Evolutionary conservation across 225 moss, liverwort and hornwort species (phyloP).

Genomic region (Asterella californica): DNA sequence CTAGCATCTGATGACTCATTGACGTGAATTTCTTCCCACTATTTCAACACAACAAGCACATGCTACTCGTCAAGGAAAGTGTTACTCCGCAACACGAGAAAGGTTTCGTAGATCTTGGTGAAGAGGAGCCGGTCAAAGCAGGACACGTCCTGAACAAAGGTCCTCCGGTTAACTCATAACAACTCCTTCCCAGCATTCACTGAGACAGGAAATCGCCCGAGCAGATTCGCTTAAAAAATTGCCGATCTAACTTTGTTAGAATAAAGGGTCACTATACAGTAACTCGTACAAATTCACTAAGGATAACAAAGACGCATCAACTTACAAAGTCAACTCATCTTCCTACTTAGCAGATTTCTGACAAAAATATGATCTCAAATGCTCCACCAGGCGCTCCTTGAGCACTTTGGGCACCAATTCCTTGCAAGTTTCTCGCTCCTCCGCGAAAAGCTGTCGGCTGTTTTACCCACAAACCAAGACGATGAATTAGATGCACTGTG

Average conservation of each 20-base stretch:
- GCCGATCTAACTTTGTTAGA: constrained; percentile 4
- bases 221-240: background rate
- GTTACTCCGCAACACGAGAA: background rate
- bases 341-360: constrained; percentile 61
- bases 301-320: constrained; percentile 9
- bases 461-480: constrained; percentile 6
- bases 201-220: background rate
- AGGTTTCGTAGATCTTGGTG: background rate
- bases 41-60: background rate
- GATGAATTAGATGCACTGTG: background rate
- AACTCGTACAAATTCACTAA: constrained; percentile 9
- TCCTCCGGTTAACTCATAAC: background rate
- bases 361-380: constrained; percentile 60
- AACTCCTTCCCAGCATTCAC: background rate
- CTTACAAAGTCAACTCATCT: constrained; percentile 24
- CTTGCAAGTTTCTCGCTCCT: constrained; percentile 61
- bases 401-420: constrained; percentile 63
- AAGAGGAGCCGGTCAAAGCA: background rate
- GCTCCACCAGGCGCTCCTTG: constrained; percentile 72
- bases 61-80: background rate
- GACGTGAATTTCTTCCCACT: background rate
- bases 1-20: background rate
- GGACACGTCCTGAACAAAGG: background rate
- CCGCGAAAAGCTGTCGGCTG: constrained; percentile 69
- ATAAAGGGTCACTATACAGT: constrained; percentile 1